Evolutionary conservation across 768 basidiomycete genomes (phyloP), one percentile per base, ranked within the genome.

Genomic region (Trametes cingulata): DNA sequence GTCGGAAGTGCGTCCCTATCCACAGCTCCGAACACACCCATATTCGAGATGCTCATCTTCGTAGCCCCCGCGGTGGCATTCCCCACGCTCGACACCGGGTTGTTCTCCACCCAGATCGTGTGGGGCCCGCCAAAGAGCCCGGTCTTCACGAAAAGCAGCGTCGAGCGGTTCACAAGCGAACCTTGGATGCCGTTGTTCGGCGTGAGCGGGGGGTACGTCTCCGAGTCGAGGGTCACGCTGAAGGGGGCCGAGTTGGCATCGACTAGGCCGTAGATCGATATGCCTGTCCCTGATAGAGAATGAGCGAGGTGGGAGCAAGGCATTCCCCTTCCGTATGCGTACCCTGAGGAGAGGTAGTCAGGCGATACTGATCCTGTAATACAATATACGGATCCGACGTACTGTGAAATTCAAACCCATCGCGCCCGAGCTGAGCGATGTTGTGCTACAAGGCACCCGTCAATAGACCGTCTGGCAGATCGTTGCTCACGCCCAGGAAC

Each of bases 321-420:
- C n/a, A n/a, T n/a, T n/a, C n/a, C n/a, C n/a, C n/a, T n/a, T n/a
- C n/a, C n/a, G n/a, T n/a, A n/a, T n/a, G n/a, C n/a, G n/a, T n/a
- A n/a, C n/a, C n/a, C n/a, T n/a, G n/a, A n/a, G n/a, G n/a, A n/a
- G n/a, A n/a, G n/a, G n/a, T n/a, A n/a, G n/a, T n/a, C n/a, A n/a
- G n/a, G n/a, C n/a, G n/a, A n/a, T n/a, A n/a, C n/a, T n/a, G n/a
- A n/a, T n/a, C n/a, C n/a, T n/a, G n/a, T n/a, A n/a, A n/a, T n/a
- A n/a, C n/a, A n/a, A n/a, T n/a, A 37, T 3, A 15, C 15, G 25
- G 10, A 33, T 33, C 6, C 12, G 24, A 63, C 63, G 6, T 40
- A 64, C 63, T 15, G 45, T 55, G 47, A 65, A 65, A 14, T 41
- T 54, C 33, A 65, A 7, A 3, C 35, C 46, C 56, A 65, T 56